phyloP scores from a whole-genome alignment of 257 asterid genomes.

The Primulina huaijiensis region DNA sequence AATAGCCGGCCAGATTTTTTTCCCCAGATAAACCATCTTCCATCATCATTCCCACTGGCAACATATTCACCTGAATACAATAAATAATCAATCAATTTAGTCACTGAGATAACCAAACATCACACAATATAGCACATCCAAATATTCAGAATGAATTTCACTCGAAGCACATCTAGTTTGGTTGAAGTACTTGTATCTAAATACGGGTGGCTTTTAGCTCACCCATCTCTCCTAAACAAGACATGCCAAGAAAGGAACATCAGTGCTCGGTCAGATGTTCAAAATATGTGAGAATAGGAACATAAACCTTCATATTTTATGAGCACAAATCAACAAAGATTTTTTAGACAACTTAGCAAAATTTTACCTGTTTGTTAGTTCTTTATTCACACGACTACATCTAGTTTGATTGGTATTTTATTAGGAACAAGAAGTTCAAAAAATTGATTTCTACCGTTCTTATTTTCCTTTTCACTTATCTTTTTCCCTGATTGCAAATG shows the following conservation, averaged over 20 bases:
- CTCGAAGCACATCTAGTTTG: background rate
- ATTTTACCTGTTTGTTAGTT: background rate
- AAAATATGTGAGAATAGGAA: background rate
- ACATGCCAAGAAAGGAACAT: background rate
- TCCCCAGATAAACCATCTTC: slow-evolving; percentile 98
- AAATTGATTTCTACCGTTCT: background rate
- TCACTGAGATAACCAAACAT: slow-evolving; percentile 7
- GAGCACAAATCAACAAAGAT: background rate
- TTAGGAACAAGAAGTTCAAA: background rate
- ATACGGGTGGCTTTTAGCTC: background rate
- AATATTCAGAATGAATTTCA: slow-evolving; percentile 9
- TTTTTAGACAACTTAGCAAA: background rate
- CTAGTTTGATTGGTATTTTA: background rate
- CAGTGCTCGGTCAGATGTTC: background rate
- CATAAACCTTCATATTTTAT: background rate
- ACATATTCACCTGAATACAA: slow-evolving; percentile 74
- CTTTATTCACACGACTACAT: background rate
- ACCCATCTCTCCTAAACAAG: background rate
- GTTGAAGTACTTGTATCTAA: background rate
- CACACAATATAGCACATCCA: slow-evolving; percentile 5
- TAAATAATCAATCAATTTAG: slow-evolving; percentile 13
- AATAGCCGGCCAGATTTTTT: slow-evolving; percentile 78
- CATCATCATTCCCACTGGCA: slow-evolving; percentile 99
- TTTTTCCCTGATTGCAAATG: no score
- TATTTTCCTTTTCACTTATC: no score